A percentile compares a stretch with the other conserved stretches of the same genome.
phyloP scores from a whole-genome alignment of 2,329 filamentous ascomycete genomes.

The Fusarium sp. region DNA sequence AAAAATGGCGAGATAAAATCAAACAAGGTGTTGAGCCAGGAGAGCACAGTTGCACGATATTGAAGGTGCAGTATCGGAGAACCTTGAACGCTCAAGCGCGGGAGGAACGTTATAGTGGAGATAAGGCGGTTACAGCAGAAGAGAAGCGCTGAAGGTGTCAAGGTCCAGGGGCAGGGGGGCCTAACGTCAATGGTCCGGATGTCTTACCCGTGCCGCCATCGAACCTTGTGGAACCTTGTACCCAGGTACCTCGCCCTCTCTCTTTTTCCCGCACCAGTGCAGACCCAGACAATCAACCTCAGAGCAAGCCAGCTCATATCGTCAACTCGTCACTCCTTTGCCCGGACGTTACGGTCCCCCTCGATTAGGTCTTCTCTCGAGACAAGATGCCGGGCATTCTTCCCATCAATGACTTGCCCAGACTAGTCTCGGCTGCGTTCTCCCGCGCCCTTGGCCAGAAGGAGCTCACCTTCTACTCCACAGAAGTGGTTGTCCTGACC shows the following conservation, averaged over 20 bases:
- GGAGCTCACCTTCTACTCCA: constrained; percentile 66
- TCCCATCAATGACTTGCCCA: constrained; percentile 62
- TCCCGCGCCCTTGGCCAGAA: constrained; percentile 59
- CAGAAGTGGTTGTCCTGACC: constrained; percentile 62
- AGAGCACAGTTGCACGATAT: background rate
- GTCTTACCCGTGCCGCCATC: background rate
- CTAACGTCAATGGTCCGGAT: background rate
- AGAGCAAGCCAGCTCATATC: background rate
- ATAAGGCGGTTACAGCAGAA: background rate
- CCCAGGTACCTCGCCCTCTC: background rate
- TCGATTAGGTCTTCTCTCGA: background rate
- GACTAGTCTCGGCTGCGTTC: constrained; percentile 64
- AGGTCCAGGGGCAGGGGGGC: background rate
- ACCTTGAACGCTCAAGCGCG: background rate
- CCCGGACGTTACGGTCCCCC: background rate
- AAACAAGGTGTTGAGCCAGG: background rate
- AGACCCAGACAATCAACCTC: background rate
- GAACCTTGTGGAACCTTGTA: background rate
- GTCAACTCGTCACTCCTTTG: background rate
- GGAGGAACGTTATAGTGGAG: background rate
- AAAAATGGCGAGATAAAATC: background rate
- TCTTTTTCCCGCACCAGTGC: background rate
- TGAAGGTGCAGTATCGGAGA: background rate
- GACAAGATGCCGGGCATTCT: constrained; percentile 49
- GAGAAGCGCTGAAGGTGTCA: background rate